Evolutionary conservation across 768 basidiomycete genomes (phyloP), one percentile per base, ranked within the genome.

Genomic region (Daedaleopsis sinensis): DNA sequence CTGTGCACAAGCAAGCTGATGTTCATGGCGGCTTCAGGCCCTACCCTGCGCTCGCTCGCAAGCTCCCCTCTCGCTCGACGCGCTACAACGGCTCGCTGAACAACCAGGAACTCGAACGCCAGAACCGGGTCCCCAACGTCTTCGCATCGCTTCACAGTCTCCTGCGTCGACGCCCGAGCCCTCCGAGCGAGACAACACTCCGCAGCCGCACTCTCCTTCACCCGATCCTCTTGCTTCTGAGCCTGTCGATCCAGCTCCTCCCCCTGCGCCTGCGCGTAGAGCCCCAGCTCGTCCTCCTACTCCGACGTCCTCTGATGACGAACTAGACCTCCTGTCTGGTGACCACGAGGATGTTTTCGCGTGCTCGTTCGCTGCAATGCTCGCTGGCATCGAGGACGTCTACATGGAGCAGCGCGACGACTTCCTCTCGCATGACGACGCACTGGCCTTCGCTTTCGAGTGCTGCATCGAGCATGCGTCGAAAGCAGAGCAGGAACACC

Each of bases 391-490:
- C 18, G 24, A 59, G 32, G 6, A 52, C 35, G 19, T 61, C 54
- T 61, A 61, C 55, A 51, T 35, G 27, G 54, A 19, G 3, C 18
- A 56, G 48, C 18, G 8, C 19, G 38, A 42, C 7, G 54, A 61
- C 32, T 56, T 51, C 50, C 48, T 61, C 18, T 19, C 38, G 37
- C 56, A 61, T 24, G 49, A 61, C 49, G 18, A 55, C 6, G 59
- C 59, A 23, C 59, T 61, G 52, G 59, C 32, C 19, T 43, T 56
- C 36, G 53, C 52, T 19, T 60, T 60, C 39, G 59, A 54, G 53
- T 60, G 36, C 27, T 36, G 38, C n/a, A 35, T 47, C 19, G 52
- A 60, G 59, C 37, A 48, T 27, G 52, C 46, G 38, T 46, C 39
- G 47, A 60, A 60, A 38, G 59, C 47, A 52, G 39, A 46, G 23